Base-by-base conservation (phyloP, 2,329 filamentous ascomycete genomes). In the Colletotrichum cereale region DNA sequence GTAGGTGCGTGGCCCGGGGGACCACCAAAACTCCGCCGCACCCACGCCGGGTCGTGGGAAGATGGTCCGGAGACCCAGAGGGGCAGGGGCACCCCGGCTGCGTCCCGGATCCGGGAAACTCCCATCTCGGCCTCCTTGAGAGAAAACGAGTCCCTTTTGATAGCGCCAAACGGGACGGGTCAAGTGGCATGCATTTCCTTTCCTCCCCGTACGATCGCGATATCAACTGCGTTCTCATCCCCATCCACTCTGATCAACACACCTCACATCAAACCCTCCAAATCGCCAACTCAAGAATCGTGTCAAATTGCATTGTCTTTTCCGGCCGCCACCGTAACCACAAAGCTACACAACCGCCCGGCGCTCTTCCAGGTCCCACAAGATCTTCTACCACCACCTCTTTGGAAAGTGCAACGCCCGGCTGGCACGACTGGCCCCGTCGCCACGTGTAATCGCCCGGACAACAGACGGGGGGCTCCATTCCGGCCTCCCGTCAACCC, bases 401-500 rank as follows among this genome's bases (percentile, higher is more conserved):
- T 24, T 26, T 26, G 14, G 14, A 26, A 18, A 24, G 34, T 4
- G 34, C n/a, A 40, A 40, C 5, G 11, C n/a, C 18, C 34, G 16
- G 7, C 24, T 52, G 48, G 26, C 48, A 31, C 26, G 7, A n/a
- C 18, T 3, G 26, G 10, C 12, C 11, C 38, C n/a, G 18, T 16
- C 21, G 21, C 24, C 18, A 18, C 24, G 36, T 21, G 38, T 34
- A 29, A 55, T 44, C 50, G 50, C 5, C 56, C 26, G 12, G 67
- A 56, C 48, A 66, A 62, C 62, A 62, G 34, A 66, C 0, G 47
- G 2, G 47, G 2, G 7, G 24, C 21, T 21, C 36, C 69, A 64
- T 72, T 69, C 65, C 69, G 60, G 21, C 53, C 53, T n/a, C 10
- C 40, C 42, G 6, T 14, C 38, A 16, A 2, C 42, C 26, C 16